Conservation (phyloP, 73 alveolate species). For the Vitrella brassicaformis region DNA sequence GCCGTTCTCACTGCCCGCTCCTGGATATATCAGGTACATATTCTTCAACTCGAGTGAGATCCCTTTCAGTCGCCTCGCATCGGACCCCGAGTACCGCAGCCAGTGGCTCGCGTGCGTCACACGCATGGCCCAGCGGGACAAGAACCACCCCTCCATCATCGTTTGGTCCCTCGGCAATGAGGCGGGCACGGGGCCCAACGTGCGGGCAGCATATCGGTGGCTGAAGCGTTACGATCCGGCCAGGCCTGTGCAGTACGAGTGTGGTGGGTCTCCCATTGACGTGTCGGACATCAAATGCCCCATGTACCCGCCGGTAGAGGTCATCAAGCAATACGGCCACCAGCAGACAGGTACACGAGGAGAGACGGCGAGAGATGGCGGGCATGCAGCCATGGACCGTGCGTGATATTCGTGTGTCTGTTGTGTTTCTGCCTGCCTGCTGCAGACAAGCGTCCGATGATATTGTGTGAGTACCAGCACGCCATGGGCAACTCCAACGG, state of each 20-base stretch:
- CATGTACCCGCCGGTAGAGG: constrained; percentile 15
- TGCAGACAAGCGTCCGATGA: background rate
- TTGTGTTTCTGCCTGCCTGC: too few relatives aligned
- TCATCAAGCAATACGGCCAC: background rate
- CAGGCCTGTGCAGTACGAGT: constrained; percentile 32
- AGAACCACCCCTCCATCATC: constrained; percentile 45
- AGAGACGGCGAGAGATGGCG: too few relatives aligned
- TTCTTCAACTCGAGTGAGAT: background rate
- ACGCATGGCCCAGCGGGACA: constrained; percentile 29
- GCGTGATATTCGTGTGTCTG: too few relatives aligned
- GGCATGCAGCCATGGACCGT: too few relatives aligned
- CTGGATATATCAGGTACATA: background rate
- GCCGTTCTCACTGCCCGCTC: background rate
- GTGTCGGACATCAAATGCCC: constrained; percentile 33
- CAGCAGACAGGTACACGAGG: too few relatives aligned
- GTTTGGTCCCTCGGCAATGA: constrained; percentile 52
- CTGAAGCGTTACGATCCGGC: constrained; percentile 15
- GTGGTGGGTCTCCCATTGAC: constrained; percentile 6
- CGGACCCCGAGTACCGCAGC: constrained; percentile 5
- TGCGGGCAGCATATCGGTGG: background rate
- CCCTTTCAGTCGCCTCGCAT: background rate
- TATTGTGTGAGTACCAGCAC: constrained; percentile 30
- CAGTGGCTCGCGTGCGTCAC: constrained; percentile 5
- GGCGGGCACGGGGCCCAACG: constrained; percentile 36
- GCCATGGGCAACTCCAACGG: constrained; percentile 38